Evolutionary conservation across 306 rosid genomes (phyloP).

Genomic region (Quercus ilex): DNA sequence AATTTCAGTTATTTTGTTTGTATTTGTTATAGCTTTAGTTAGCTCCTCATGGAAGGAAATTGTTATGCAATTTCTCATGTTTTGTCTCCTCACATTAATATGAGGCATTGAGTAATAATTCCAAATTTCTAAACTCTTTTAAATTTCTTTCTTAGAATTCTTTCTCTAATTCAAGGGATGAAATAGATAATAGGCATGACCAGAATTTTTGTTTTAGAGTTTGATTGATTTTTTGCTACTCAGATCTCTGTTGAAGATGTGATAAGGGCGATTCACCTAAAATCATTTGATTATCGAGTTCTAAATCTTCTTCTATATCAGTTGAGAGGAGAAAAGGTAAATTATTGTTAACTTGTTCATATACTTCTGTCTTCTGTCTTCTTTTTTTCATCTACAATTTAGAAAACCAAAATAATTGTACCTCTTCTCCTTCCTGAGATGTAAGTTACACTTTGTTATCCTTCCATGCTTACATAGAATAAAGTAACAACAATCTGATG

Average conservation of each 20-base stretch:
- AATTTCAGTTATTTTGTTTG: neutral
- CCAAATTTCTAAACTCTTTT: neutral
- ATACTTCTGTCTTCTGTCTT: neutral
- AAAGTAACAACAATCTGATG: neutral
- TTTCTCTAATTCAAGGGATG: neutral
- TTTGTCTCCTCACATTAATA: neutral
- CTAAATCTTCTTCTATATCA: constrained; percentile 88
- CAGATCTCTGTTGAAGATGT: constrained; percentile 82
- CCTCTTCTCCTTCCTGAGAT: neutral
- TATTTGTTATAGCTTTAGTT: neutral
- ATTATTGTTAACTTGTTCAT: neutral
- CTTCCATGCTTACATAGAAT: neutral
- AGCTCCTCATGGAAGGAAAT: neutral
- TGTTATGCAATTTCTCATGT: neutral
- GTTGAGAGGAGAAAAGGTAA: constrained; percentile 74
- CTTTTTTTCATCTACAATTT: neutral
- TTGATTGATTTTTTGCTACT: constrained; percentile 23
- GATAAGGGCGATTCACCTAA: constrained; percentile 67
- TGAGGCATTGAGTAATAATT: too few species aligned
- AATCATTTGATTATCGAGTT: constrained; percentile 91
- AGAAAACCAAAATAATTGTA: too few species aligned
- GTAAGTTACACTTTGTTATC: neutral
- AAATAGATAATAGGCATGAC: constrained; percentile 3
- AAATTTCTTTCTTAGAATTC: neutral
- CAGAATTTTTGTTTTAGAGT: constrained; percentile 6